Evolutionary conservation across 1,284 basidiomycete genomes (phyloP), one percentile per base, ranked within the genome.

Genomic region (Irpex rosettiformis): DNA sequence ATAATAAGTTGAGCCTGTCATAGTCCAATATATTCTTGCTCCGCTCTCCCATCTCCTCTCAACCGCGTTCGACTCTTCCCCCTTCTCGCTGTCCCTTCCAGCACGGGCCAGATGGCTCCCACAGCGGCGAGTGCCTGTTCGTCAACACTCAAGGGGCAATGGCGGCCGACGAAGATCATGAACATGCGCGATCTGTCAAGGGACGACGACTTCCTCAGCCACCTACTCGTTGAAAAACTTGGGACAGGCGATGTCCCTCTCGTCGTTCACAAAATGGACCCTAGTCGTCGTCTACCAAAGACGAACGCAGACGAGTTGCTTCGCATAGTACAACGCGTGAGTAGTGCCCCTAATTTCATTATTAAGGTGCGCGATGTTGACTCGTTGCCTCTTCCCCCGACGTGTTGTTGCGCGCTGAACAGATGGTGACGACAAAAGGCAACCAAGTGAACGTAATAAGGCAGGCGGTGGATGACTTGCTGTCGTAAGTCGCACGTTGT

Each of bases 141-240:
- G 58, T 65, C 62, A 13, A 57, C 58, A 7, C 57, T 52, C 40
- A 66, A 63, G 45, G 54, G 62, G 62, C 66, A 73, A 77, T 91
- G 89, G 89, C 84, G 86, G 48, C 84, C 84, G 21, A 92, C 89
- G 52, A 91, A 88, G 78, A 85, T 88, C 65, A 93, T 93, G 91
- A 89, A 91, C 76, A 88, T 91, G 79, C 81, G 81, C 71, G 90
- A 93, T 81, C 82, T 93, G 60, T 88, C 89, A 64, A 86, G 84
- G 72, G 91, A 93, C 75, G 90, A 93, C 72, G 90, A 93, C 75
- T 93, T 92, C 72, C 84, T 93, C 70, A 89, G 86, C 69, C 88
- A 91, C 74, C 79, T 93, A 51, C 83, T 93, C 59, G 88, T 93
- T 62, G 90, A 93, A 77, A 92, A 92, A 67, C 81, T 93, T 29